Evolutionary conservation across 805 yeast genomes (phyloP).

Genomic region (Cyberlindnera maclurae): DNA sequence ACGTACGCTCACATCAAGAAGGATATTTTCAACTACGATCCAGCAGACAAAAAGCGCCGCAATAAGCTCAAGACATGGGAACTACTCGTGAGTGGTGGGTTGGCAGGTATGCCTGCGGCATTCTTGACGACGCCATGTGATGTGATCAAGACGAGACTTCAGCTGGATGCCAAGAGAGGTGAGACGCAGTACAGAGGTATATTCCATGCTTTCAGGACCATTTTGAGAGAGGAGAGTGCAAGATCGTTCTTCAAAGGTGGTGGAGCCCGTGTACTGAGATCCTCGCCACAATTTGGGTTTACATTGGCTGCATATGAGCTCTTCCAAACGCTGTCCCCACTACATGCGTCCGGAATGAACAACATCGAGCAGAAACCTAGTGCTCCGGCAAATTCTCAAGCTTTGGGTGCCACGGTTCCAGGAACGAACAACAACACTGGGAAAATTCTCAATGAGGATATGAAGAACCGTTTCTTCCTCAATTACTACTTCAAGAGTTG

Average conservation of each 20-base stretch:
- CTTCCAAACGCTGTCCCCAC: conserved; percentile 72
- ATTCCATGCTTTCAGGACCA: conserved; percentile 66
- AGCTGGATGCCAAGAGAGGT: conserved; percentile 71
- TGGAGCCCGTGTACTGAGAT: conserved; percentile 86
- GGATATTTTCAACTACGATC: conserved; percentile 76
- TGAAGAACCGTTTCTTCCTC: conserved; percentile 25
- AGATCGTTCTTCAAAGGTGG: conserved; percentile 94
- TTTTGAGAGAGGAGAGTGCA: conserved; percentile 75
- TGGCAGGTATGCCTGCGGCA: conserved; percentile 98
- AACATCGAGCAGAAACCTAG: conserved; percentile 19
- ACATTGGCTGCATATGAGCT: conserved; percentile 96
- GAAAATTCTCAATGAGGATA: conserved; percentile 17
- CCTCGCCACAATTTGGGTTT: conserved; percentile 97
- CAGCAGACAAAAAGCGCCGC: conserved; percentile 48
- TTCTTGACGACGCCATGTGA: conserved; percentile 95
- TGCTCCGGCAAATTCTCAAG: conserved; percentile 11
- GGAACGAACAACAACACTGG: conserved; percentile 3
- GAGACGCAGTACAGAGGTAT: conserved; percentile 76
- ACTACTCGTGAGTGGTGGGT: conserved; percentile 77
- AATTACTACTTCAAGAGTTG: conserved; percentile 47
- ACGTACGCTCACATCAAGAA: conserved; percentile 90
- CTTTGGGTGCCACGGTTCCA: conserved; percentile 4
- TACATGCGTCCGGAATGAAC: conserved; percentile 26
- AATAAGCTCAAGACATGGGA: conserved; percentile 73
- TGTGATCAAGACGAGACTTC: conserved; percentile 92